A percentile compares a stretch with the other conserved stretches of the same genome.
These are phyloP conservation scores for Termitomyces sp. DNA, from an alignment of 1,284 basidiomycete genomes.

Conservation along the genomic window DNA sequence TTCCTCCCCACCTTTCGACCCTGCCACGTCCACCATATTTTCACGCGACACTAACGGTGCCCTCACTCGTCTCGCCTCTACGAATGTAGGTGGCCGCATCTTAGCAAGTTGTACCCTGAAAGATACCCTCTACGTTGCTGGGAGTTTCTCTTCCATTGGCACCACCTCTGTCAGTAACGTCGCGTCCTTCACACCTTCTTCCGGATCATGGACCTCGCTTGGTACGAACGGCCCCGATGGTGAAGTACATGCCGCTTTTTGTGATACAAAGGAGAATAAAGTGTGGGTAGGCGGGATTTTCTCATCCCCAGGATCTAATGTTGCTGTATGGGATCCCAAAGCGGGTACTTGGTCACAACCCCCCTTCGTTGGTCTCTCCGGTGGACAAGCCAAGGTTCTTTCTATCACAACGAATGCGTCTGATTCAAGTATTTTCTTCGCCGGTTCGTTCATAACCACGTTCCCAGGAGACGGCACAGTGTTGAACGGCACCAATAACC, in stretches of 20 bases:
- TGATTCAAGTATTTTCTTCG: constrained; percentile 75
- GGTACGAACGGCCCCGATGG: constrained; percentile 66
- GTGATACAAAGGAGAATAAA: constrained; percentile 66
- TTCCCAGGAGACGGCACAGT: constrained; percentile 56
- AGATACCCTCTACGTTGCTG: constrained; percentile 68
- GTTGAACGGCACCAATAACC: constrained; percentile 64
- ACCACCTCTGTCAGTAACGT: constrained; percentile 59
- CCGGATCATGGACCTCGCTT: constrained; percentile 55
- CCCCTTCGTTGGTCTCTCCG: constrained; percentile 80
- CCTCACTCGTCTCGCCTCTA: constrained; percentile 60
- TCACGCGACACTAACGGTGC: constrained; percentile 61
- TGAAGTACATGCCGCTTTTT: constrained; percentile 72
- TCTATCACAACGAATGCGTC: constrained; percentile 77
- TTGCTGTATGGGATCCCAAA: constrained; percentile 76
- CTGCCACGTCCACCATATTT: constrained; percentile 64
- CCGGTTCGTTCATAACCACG: constrained; percentile 79
- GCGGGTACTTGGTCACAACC: constrained; percentile 68
- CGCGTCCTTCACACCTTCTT: constrained; percentile 65
- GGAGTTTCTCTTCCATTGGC: constrained; percentile 68
- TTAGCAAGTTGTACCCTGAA: constrained; percentile 60
- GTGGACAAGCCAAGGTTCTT: constrained; percentile 62
- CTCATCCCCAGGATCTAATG: constrained; percentile 61
- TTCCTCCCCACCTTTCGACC: constrained; percentile 49
- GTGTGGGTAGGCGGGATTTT: constrained; percentile 89
- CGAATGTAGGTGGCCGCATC: constrained; percentile 66